Conservation (phyloP, 495 filamentous ascomycete genomes). For the Ramalina intermedia region DNA sequence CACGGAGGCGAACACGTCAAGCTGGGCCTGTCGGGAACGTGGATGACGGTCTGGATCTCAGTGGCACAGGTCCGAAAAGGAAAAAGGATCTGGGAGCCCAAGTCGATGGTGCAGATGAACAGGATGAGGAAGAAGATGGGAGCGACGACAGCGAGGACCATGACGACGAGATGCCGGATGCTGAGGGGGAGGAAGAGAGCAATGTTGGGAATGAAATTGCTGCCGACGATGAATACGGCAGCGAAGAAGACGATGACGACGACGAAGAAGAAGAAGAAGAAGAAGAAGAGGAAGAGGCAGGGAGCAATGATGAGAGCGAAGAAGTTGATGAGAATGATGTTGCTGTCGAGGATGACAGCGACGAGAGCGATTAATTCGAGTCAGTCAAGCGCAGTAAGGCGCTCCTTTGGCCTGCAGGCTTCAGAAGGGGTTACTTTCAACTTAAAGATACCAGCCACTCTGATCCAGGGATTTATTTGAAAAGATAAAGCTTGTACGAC, state of each 20-base stretch:
- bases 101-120: constrained; percentile 4
- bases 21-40: not conserved
- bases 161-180: constrained; percentile 3
- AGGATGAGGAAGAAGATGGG: not conserved
- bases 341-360: no score
- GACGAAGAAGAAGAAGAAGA: constrained; percentile 12
- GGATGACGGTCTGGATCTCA: not conserved
- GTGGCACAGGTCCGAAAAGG: not conserved
- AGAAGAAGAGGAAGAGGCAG: not conserved
- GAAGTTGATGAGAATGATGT: constrained; percentile 5
- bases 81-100: not conserved
- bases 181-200: constrained; percentile 7
- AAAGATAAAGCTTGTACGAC: no score
- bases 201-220: constrained; percentile 3
- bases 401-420: no score
- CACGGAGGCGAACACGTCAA: not conserved
- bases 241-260: constrained; percentile 9
- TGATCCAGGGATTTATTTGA: no score
- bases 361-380: no score
- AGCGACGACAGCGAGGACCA: not conserved
- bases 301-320: constrained; percentile 9
- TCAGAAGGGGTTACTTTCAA: no score
- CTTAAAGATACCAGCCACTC: no score
- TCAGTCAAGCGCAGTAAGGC: no score
- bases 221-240: constrained; percentile 11